These are phyloP conservation scores for Pseudogymnoascus sp. DNA, from an alignment of 2,329 filamentous ascomycete genomes.

Conservation along the genomic window DNA sequence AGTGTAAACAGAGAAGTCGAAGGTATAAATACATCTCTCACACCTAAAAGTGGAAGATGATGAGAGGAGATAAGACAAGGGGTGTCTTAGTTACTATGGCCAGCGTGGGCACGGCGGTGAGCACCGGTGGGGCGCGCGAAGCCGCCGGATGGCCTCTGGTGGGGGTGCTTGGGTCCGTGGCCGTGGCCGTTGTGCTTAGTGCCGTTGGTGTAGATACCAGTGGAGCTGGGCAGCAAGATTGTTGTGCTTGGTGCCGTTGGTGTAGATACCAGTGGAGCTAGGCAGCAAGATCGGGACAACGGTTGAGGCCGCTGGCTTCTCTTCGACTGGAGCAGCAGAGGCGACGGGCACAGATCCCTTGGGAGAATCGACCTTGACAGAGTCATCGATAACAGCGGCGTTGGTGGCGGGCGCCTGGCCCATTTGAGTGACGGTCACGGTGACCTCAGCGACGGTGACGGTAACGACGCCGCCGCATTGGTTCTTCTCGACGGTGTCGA, in stretches of 20 bases:
- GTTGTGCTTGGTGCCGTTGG: neutral
- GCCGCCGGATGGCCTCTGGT: neutral
- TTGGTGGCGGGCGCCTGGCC: neutral
- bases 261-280: neutral
- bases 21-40: conserved; percentile 8
- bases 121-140: neutral
- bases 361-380: neutral
- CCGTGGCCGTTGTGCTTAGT: neutral
- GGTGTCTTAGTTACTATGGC: neutral
- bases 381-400: neutral
- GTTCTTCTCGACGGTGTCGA: neutral
- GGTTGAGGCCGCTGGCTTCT: neutral
- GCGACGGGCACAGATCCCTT: neutral
- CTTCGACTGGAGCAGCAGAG: neutral
- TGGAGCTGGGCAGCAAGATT: neutral
- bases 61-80: neutral
- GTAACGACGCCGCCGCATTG: neutral
- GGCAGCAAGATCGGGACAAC: neutral
- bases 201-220: conserved; percentile 3
- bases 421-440: neutral
- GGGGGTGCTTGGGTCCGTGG: neutral
- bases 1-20: conserved; percentile 7
- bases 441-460: neutral
- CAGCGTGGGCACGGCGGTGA: neutral
- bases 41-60: conserved; percentile 3